These are phyloP conservation scores for Alternaria solani DNA, from an alignment of 2,329 filamentous ascomycete species.

Conservation along the genomic window DNA sequence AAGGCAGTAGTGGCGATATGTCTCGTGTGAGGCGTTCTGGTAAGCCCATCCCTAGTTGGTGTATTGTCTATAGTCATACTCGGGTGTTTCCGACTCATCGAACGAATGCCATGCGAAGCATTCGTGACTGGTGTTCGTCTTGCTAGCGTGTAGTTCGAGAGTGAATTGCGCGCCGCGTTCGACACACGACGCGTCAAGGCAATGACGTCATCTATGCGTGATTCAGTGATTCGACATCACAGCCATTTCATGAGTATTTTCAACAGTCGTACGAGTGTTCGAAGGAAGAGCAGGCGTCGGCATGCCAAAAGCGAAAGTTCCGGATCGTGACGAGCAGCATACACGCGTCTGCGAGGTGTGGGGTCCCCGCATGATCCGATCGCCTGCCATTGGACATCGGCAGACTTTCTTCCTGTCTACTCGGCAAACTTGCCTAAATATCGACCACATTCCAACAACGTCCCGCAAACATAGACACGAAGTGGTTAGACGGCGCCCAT, in stretches of 20 bases:
- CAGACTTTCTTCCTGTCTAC: slow-evolving; percentile 2
- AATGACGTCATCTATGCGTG: neutral
- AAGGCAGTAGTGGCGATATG: slow-evolving; percentile 33
- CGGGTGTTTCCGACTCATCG: neutral
- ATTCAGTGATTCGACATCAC: neutral
- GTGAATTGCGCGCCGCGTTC: neutral
- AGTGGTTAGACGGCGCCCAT: slow-evolving; percentile 5
- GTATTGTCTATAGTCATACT: neutral
- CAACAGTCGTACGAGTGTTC: neutral
- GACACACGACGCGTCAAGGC: neutral
- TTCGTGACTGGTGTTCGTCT: neutral
- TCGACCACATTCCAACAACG: slow-evolving; percentile 4
- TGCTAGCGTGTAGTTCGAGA: neutral
- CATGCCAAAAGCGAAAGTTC: slow-evolving; percentile 17
- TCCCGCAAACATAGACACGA: slow-evolving; percentile 8
- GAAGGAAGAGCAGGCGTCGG: slow-evolving; percentile 2
- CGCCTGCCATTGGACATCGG: slow-evolving; percentile 21
- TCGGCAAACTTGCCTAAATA: slow-evolving; percentile 31
- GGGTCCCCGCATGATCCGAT: slow-evolving; percentile 19
- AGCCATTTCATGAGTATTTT: neutral
- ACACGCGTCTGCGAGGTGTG: slow-evolving; percentile 25
- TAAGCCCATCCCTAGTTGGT: slow-evolving; percentile 15
- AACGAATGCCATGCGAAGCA: too few relatives aligned
- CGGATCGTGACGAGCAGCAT: slow-evolving; percentile 22
- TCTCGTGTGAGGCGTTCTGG: slow-evolving; percentile 30